These are phyloP conservation scores for Penicillium concentricum DNA, from an alignment of 2,329 filamentous ascomycete genomes.

Conservation along the genomic window DNA sequence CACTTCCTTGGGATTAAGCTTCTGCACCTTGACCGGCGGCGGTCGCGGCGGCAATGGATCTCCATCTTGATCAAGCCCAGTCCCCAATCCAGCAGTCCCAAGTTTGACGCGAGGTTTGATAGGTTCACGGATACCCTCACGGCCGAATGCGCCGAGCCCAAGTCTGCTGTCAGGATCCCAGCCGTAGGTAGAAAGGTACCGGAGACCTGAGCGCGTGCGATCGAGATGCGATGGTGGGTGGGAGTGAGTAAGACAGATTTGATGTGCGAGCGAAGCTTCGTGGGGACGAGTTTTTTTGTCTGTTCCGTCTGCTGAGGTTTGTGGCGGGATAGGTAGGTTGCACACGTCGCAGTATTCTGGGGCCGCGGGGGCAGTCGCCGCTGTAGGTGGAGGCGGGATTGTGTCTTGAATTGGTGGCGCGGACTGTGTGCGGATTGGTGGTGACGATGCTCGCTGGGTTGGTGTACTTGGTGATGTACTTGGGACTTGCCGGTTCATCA, in stretches of 20 bases:
- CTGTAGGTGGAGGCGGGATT: constrained; percentile 1
- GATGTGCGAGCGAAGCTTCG: constrained; percentile 56
- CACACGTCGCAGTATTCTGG: constrained; percentile 55
- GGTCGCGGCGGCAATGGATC: constrained; percentile 29
- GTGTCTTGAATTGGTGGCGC: constrained; percentile 10
- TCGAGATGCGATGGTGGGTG: constrained; percentile 60
- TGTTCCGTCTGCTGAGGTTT: constrained; percentile 21
- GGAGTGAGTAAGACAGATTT: constrained; percentile 56
- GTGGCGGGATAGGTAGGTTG: constrained; percentile 49
- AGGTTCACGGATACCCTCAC: constrained; percentile 71
- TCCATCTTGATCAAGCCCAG: constrained; percentile 36
- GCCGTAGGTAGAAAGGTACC: constrained; percentile 57
- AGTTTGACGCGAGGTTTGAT: constrained; percentile 71
- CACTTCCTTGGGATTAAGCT: constrained; percentile 69
- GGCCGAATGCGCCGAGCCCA: constrained; percentile 68
- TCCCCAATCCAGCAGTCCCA: constrained; percentile 72
- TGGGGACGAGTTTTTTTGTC: constrained; percentile 31
- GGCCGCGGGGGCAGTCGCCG: background rate
- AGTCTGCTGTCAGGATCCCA: constrained; percentile 62
- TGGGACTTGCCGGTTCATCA: constrained; percentile 29
- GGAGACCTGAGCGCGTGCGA: constrained; percentile 55
- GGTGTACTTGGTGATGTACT: constrained; percentile 14
- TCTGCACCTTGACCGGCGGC: constrained; percentile 46
- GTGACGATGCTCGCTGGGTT: background rate
- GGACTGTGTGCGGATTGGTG: constrained; percentile 14